Evolutionary conservation across 768 basidiomycete species (phyloP).

Genomic region (Pisolithus marmoratus): DNA sequence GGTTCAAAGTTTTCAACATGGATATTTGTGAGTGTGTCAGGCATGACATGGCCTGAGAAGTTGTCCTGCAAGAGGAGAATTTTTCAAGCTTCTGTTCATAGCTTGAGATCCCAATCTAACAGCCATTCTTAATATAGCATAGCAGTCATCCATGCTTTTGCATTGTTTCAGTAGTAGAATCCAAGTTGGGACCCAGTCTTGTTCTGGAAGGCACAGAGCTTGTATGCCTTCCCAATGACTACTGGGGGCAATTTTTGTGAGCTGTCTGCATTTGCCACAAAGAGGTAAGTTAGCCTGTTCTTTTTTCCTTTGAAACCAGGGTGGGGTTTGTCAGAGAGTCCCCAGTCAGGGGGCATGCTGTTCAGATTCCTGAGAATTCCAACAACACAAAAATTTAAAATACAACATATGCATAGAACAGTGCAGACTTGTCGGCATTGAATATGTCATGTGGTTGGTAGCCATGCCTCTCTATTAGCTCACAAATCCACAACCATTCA

Average conservation of each 20-base stretch:
- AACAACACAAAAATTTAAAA: not conserved
- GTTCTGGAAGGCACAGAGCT: slow-evolving; percentile 12
- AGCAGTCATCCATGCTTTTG: slow-evolving; percentile 35
- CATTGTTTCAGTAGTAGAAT: slow-evolving; percentile 33
- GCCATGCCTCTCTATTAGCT: slow-evolving; percentile 21
- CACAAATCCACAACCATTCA: slow-evolving; percentile 20
- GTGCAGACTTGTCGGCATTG: slow-evolving; percentile 32
- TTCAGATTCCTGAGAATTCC: not conserved
- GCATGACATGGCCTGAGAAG: slow-evolving; percentile 16
- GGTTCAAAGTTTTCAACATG: slow-evolving; percentile 19
- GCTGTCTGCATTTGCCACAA: slow-evolving; percentile 28
- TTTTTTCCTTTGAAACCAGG: slow-evolving; percentile 3
- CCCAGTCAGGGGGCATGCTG: slow-evolving; percentile 3
- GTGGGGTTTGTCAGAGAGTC: not conserved
- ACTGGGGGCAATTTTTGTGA: slow-evolving; percentile 22
- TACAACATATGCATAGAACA: slow-evolving; percentile 28
- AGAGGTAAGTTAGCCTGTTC: slow-evolving; percentile 1
- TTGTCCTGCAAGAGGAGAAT: not conserved
- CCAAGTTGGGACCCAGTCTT: slow-evolving; percentile 19
- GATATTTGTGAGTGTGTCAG: slow-evolving; percentile 22
- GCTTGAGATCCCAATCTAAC: slow-evolving; percentile 29
- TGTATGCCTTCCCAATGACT: slow-evolving; percentile 33
- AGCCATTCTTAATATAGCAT: slow-evolving; percentile 32
- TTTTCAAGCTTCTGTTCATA: slow-evolving; percentile 2
- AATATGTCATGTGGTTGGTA: slow-evolving; percentile 28